These are phyloP conservation scores for Holtermannia corniformis DNA, from an alignment of 768 basidiomycete species.

Conservation along the genomic window DNA sequence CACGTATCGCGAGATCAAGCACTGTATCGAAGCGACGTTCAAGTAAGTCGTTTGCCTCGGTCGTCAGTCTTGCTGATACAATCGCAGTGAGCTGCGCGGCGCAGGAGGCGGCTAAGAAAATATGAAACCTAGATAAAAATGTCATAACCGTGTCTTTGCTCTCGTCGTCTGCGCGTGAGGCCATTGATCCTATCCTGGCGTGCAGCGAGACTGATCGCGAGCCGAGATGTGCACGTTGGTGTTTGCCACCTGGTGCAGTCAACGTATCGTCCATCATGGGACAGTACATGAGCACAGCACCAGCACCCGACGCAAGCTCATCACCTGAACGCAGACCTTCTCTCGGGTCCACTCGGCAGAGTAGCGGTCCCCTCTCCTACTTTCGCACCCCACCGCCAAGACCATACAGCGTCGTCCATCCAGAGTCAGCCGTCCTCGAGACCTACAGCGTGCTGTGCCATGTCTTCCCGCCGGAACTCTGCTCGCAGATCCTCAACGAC, in stretches of 20 bases:
- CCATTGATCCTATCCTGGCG: too few relatives aligned
- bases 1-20: slow-evolving; percentile 81
- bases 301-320: too few relatives aligned
- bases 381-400: not conserved
- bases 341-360: not conserved
- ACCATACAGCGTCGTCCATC: not conserved
- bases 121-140: not conserved
- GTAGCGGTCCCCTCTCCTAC: not conserved
- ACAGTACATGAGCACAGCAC: not conserved
- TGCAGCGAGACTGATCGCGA: too few relatives aligned
- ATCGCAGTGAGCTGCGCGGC: not conserved
- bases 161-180: too few relatives aligned
- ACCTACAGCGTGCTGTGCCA: not conserved
- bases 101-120: not conserved
- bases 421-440: not conserved
- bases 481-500: slow-evolving; percentile 16
- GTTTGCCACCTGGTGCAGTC: too few relatives aligned
- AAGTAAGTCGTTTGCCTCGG: slow-evolving; percentile 47
- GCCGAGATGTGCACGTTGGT: too few relatives aligned
- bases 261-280: too few relatives aligned
- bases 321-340: too few relatives aligned
- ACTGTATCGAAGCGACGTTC: slow-evolving; percentile 74
- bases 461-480: slow-evolving; percentile 17
- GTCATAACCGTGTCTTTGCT: not conserved
- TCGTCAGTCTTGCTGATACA: not conserved